Evolutionary conservation across 163 green algal species (phyloP).

Genomic region (Scenedesmus sp.): DNA sequence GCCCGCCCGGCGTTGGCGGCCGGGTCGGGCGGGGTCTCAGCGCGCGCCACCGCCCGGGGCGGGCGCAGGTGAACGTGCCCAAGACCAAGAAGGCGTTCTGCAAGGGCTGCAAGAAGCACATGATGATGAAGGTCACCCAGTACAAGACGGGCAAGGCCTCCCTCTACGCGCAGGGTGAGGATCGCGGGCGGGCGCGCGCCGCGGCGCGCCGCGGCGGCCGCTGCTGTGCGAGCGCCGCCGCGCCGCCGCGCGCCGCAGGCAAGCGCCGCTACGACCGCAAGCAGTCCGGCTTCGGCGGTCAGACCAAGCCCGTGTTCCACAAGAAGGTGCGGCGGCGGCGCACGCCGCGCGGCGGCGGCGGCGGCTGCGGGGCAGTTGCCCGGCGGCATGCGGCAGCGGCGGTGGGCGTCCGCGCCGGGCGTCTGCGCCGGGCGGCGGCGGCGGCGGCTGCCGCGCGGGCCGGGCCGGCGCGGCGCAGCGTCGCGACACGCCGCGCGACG

Average conservation of each 20-base stretch:
- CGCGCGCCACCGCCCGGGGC: too few relatives aligned
- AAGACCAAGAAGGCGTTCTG: conserved; percentile 99
- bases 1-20: too few relatives aligned
- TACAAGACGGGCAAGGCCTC: conserved; percentile 99
- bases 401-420: too few relatives aligned
- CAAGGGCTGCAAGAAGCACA: conserved; percentile 99
- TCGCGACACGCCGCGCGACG: too few relatives aligned
- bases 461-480: too few relatives aligned
- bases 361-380: too few relatives aligned
- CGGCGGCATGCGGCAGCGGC: too few relatives aligned
- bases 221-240: background rate
- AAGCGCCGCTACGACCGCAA: conserved; percentile 99
- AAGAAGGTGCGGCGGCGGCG: conserved; percentile 98
- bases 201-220: background rate
- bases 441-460: too few relatives aligned
- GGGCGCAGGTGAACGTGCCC: conserved; percentile 96
- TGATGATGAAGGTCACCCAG: conserved; percentile 99
- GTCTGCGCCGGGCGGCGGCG: too few relatives aligned
- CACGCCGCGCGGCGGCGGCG: too few relatives aligned
- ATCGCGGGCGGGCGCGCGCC: too few relatives aligned
- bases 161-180: conserved; percentile 96
- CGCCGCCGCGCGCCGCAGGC: conserved; percentile 79
- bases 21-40: too few relatives aligned
- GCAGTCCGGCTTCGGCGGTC: conserved; percentile 98
- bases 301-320: conserved; percentile 99